phyloP scores from a whole-genome alignment of 495 filamentous ascomycete genomes.

The Trichoderma erinaceum region DNA sequence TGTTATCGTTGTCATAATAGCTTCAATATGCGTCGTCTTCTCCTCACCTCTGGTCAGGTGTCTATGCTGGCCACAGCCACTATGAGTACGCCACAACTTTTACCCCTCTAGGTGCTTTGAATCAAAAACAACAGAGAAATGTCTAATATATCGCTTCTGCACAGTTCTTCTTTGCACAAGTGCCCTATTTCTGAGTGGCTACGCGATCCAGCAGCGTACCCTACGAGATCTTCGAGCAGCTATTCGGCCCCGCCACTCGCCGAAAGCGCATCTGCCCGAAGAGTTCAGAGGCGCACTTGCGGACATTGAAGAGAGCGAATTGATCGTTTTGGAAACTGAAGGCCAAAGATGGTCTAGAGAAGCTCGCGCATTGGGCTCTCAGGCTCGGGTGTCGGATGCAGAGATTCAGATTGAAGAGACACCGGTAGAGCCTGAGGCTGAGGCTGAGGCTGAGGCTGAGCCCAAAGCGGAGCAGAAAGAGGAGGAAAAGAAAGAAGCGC shows the following conservation, averaged over 20 bases:
- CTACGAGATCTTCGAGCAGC: constrained; percentile 42
- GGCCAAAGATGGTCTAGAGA: constrained; percentile 16
- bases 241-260: constrained; percentile 39
- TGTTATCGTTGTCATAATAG: not conserved
- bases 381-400: not conserved
- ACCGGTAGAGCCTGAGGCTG: constrained; percentile 23
- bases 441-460: constrained; percentile 5
- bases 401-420: constrained; percentile 28
- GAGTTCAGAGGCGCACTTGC: constrained; percentile 29
- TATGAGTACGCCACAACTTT: constrained; percentile 36
- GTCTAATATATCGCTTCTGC: constrained; percentile 17
- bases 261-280: constrained; percentile 40
- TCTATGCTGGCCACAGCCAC: constrained; percentile 43
- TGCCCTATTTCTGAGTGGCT: constrained; percentile 48
- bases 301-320: constrained; percentile 33
- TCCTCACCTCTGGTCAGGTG: constrained; percentile 49
- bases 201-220: constrained; percentile 50
- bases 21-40: constrained; percentile 28
- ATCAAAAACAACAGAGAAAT: constrained; percentile 23
- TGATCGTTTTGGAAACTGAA: constrained; percentile 26
- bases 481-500: constrained; percentile 14
- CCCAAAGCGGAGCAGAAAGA: constrained; percentile 17
- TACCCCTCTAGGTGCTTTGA: constrained; percentile 7
- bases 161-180: constrained; percentile 45
- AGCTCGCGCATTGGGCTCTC: not conserved